A percentile compares a stretch with the other conserved stretches of the same genome.
These are phyloP conservation scores for Colletotrichum salicis DNA, from an alignment of 2,329 filamentous ascomycete genomes.

Conservation along the genomic window DNA sequence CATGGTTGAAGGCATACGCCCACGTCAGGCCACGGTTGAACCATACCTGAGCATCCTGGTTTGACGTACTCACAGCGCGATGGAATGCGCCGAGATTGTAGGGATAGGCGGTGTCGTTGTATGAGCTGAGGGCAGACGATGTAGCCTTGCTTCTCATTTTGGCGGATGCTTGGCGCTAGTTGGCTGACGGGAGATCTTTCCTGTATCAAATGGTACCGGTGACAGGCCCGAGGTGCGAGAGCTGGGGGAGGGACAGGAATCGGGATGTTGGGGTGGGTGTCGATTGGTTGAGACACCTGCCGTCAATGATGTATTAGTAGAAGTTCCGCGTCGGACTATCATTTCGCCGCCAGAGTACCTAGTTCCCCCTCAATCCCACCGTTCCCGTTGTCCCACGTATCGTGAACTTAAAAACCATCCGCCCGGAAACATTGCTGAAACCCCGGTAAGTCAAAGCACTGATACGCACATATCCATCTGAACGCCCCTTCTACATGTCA, in stretches of 20 bases:
- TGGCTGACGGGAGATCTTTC: constrained; percentile 7
- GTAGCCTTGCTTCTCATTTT: constrained; percentile 33
- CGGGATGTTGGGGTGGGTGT: constrained; percentile 12
- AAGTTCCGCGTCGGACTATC: constrained; percentile 21
- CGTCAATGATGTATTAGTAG: constrained; percentile 25
- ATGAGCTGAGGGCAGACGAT: constrained; percentile 17
- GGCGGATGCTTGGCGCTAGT: neutral
- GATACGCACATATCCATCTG: neutral
- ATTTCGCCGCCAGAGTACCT: constrained; percentile 4
- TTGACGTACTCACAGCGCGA: constrained; percentile 65
- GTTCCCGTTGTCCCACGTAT: neutral
- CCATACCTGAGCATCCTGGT: constrained; percentile 68
- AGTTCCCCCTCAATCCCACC: neutral
- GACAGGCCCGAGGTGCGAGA: neutral
- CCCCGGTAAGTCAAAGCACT: constrained; percentile 16
- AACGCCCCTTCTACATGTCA: neutral
- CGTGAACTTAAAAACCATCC: constrained; percentile 4
- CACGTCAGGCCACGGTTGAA: constrained; percentile 79
- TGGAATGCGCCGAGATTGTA: constrained; percentile 71
- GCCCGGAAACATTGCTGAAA: constrained; percentile 21
- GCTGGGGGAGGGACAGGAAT: neutral
- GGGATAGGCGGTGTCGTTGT: constrained; percentile 52
- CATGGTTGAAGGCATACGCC: constrained; percentile 81
- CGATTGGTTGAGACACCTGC: constrained; percentile 24
- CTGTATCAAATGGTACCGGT: neutral